Percentiles rank a stretch among this genome's conserved stretches.
Evolutionary conservation across 1,139 yeast species (phyloP).

Genomic region (Suhomyces taliae): DNA sequence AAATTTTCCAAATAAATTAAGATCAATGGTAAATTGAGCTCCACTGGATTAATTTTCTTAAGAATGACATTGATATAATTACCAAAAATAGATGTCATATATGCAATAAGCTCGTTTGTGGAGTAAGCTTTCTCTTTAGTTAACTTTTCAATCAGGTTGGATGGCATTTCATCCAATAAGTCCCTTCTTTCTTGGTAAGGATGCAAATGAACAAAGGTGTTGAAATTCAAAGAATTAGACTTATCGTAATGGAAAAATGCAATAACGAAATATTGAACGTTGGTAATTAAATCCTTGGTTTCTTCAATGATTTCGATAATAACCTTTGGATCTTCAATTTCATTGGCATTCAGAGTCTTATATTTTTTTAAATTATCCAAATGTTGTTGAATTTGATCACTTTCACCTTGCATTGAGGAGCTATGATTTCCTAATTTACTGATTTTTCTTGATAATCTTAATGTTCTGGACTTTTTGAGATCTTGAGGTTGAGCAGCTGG

Average conservation of each 20-base stretch:
- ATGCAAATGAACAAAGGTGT: slow-evolving; percentile 43
- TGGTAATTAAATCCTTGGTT: slow-evolving; percentile 32
- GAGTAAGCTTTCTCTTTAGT: slow-evolving; percentile 39
- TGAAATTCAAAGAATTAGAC: slow-evolving; percentile 42
- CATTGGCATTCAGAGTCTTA: slow-evolving; percentile 18
- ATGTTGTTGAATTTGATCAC: slow-evolving; percentile 13
- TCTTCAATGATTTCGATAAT: slow-evolving; percentile 45
- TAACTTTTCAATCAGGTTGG: slow-evolving; percentile 18
- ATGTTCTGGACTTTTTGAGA: slow-evolving; percentile 32
- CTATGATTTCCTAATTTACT: slow-evolving; percentile 13
- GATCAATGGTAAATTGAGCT: slow-evolving; percentile 37
- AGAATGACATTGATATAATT: slow-evolving; percentile 38
- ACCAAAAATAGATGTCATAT: slow-evolving; percentile 59
- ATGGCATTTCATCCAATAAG: slow-evolving; percentile 24
- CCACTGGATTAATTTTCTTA: slow-evolving; percentile 40
- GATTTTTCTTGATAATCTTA: slow-evolving; percentile 31
- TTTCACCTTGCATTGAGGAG: slow-evolving; percentile 2
- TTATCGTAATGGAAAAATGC: slow-evolving; percentile 63
- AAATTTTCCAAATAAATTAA: slow-evolving; percentile 43
- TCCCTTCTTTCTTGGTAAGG: slow-evolving; percentile 40
- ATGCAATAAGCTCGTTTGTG: slow-evolving; percentile 46
- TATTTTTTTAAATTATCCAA: slow-evolving; percentile 15
- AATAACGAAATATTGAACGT: slow-evolving; percentile 66
- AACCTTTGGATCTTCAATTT: slow-evolving; percentile 40
- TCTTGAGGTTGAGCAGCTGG: slow-evolving; percentile 14